These are phyloP conservation scores for Populus pruinosa DNA, from an alignment of 345 rosid genomes.

Conservation along the genomic window DNA sequence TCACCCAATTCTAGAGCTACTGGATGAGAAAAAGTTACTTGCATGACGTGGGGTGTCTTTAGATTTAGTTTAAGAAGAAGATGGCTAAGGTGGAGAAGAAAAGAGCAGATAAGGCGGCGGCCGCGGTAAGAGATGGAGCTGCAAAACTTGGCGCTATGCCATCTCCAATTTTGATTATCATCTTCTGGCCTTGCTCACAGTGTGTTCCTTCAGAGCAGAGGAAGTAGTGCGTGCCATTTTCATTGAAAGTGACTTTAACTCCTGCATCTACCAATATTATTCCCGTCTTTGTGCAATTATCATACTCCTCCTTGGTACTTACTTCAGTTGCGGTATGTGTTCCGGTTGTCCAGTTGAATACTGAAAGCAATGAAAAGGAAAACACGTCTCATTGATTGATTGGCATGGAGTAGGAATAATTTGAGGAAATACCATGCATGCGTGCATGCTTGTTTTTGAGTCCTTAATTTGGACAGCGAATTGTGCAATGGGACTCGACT, in stretches of 20 bases:
- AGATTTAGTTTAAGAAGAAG: neutral
- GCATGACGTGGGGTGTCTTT: neutral
- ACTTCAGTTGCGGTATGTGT: constrained; percentile 20
- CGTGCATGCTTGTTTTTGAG: too few species aligned
- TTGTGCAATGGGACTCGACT: too few species aligned
- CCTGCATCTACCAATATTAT: neutral
- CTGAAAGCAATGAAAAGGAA: neutral
- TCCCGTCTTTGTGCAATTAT: constrained; percentile 18
- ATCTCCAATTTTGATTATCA: constrained; percentile 17
- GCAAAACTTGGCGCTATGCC: constrained; percentile 10
- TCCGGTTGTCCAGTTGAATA: constrained; percentile 22
- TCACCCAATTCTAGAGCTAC: too few species aligned
- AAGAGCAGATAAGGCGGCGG: neutral
- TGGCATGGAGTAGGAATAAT: too few species aligned
- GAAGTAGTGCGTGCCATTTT: constrained; percentile 24
- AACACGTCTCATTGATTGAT: neutral
- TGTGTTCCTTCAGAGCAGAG: constrained; percentile 26
- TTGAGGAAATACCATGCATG: too few species aligned
- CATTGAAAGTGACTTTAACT: neutral
- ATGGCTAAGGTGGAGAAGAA: neutral
- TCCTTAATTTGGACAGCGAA: too few species aligned
- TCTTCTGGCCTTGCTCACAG: constrained; percentile 33
- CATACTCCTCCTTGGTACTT: constrained; percentile 13
- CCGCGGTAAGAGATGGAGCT: constrained; percentile 4
- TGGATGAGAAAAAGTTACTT: too few species aligned